Evolutionary conservation across 768 basidiomycete species (phyloP), one percentile per base, ranked within the genome.

Genomic region (Trametes villosa): DNA sequence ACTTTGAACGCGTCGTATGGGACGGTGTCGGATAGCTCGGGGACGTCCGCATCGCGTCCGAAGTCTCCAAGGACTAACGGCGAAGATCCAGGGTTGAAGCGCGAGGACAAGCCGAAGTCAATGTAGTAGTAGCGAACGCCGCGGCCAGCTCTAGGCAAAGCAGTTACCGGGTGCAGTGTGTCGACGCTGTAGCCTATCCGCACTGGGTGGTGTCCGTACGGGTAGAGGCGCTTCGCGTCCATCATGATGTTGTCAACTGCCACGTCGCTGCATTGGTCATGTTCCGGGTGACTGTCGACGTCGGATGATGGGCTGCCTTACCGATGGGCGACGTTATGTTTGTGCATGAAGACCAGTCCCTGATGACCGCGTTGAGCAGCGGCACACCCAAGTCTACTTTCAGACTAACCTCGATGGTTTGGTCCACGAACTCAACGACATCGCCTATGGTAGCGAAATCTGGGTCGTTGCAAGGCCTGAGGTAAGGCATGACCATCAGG

Each of bases 121-220:
- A 70, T 60, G 47, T 65, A 63, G 61, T 53, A 66, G 55, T 70
- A 67, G 8, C 73, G 71, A 8, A 79, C 76, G 5, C 77, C 70
- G 42, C 72, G 63, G 31, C 73, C 70, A n/a, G 72, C 72, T 27
- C 77, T 70, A 3, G 72, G 63, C 11, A 74, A 61, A 0, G 74
- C 73, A 15, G 53, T 45, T 15, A 76, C 51, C 2, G 66, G 60
- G 0, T 71, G 66, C 18, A 74, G 62, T 2, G 71, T 75, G 54
- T 78, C 76, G 0, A 68, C 68, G 17, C 76, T 64, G 33, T 57
- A 70, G 41, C 71, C 65, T 1, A 68, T 64, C 17, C 71, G 65
- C 11, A 75, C 36, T 7, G 67, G 67, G 53, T 68, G 67, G 18
- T 64, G 60, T 15, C 63, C 67, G 6, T 51, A 2, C 0, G 67